Evolutionary conservation across 352 stramenopile species (phyloP).

Genomic region (Phytophthora colocasiae): DNA sequence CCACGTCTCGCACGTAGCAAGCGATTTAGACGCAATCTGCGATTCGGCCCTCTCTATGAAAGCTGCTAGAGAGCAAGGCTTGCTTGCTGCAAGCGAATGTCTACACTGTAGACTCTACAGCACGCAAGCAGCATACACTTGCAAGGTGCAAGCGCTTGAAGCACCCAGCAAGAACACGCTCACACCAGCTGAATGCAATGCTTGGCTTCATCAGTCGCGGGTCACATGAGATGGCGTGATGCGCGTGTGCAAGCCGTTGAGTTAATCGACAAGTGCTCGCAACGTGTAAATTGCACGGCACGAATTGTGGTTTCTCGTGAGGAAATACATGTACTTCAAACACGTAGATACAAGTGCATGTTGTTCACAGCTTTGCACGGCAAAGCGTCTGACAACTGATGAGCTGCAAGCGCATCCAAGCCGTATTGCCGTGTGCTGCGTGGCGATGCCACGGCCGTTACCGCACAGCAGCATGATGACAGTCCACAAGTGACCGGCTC

Average conservation of each 20-base stretch:
- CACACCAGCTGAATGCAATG: constrained; percentile 3
- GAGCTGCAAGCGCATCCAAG: too few relatives aligned
- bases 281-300: not conserved
- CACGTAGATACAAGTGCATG: too few relatives aligned
- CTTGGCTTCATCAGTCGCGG: constrained; percentile 12
- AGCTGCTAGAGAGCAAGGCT: constrained; percentile 5
- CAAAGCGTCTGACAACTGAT: too few relatives aligned
- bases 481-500: too few relatives aligned
- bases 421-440: too few relatives aligned
- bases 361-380: not conserved
- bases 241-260: constrained; percentile 6
- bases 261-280: constrained; percentile 5
- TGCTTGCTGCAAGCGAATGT: constrained; percentile 20
- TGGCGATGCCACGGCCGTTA: constrained; percentile 3
- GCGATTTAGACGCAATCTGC: constrained; percentile 2
- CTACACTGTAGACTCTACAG: not conserved
- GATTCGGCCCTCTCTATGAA: constrained; percentile 12
- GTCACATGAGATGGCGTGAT: not conserved
- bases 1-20: not conserved
- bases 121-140: not conserved
- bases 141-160: constrained; percentile 5
- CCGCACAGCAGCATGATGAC: constrained; percentile 8
- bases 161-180: constrained; percentile 8
- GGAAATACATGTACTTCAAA: too few relatives aligned
- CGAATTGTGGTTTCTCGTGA: not conserved